Evolutionary conservation across 108 stramenopile species (phyloP).

Genomic region (Licmophora abbreviata): DNA sequence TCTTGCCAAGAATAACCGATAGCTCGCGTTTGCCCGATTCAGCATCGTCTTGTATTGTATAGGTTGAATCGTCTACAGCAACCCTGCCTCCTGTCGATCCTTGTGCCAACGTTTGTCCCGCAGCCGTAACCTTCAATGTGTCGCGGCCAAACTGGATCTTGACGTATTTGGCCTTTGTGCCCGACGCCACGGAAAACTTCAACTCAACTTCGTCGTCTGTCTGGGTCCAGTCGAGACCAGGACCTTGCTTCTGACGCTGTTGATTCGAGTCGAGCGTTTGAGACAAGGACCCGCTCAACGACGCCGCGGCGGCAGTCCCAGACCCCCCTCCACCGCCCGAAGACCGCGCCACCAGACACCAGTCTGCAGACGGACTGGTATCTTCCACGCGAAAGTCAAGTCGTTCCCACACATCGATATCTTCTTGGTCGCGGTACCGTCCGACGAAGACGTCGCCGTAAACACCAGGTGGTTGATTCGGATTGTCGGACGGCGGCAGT

Average conservation of each 20-base stretch:
- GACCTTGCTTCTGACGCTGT: conserved; percentile 15
- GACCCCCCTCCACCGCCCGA: conserved; percentile 51
- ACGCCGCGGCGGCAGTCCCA: conserved; percentile 20
- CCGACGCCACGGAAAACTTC: conserved; percentile 36
- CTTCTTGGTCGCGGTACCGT: conserved; percentile 62
- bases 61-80: conserved; percentile 52
- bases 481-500: conserved; percentile 1
- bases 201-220: conserved; percentile 73
- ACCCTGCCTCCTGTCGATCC: conserved; percentile 37
- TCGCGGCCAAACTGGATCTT: conserved; percentile 47
- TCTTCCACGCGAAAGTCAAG: conserved; percentile 49
- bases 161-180: conserved; percentile 52
- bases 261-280: conserved; percentile 12
- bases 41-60: conserved; percentile 45
- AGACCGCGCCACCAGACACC: conserved; percentile 41
- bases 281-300: conserved; percentile 22
- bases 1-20: conserved; percentile 45
- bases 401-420: conserved; percentile 58
- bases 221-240: conserved; percentile 54
- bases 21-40: conserved; percentile 30
- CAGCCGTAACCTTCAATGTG: conserved; percentile 44
- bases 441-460: conserved; percentile 76
- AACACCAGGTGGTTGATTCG: conserved; percentile 29
- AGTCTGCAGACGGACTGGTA: conserved; percentile 24
- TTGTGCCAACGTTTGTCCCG: conserved; percentile 32